phyloP scores from a whole-genome alignment of 345 rosid genomes.

The Sisymbrium irio region DNA sequence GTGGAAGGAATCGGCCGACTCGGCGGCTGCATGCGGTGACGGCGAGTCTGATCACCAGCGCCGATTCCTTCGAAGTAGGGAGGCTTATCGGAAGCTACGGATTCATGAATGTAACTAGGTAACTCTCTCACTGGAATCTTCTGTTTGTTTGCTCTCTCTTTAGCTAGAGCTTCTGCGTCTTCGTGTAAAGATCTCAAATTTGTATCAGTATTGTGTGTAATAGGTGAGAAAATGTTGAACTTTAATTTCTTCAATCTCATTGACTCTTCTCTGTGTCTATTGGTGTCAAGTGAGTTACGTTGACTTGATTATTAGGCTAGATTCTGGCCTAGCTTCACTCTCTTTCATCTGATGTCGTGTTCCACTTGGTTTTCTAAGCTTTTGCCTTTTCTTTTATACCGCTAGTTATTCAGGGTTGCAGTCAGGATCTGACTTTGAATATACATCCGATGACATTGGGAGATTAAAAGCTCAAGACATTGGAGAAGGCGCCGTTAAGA shows the following conservation, averaged over 20 bases:
- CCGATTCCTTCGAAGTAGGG: conserved; percentile 90
- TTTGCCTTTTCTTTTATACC: conserved; percentile 14
- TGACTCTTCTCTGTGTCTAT: conserved; percentile 3
- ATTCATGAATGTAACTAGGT: conserved; percentile 93
- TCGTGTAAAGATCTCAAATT: neutral
- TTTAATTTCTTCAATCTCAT: neutral
- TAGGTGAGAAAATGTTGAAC: neutral
- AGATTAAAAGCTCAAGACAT: conserved; percentile 68
- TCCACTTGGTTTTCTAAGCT: conserved; percentile 7
- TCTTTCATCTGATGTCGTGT: neutral
- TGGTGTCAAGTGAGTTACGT: neutral
- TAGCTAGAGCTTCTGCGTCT: neutral
- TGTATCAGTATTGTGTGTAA: neutral
- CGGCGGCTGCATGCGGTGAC: conserved; percentile 42
- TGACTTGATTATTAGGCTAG: neutral
- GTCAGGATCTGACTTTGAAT: conserved; percentile 47
- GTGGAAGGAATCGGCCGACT: conserved; percentile 25
- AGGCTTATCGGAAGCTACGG: conserved; percentile 88
- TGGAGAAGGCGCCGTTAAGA: conserved; percentile 83
- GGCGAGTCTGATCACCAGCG: conserved; percentile 60
- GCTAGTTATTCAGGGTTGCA: conserved; percentile 69
- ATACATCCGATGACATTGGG: conserved; percentile 43
- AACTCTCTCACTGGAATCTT: conserved; percentile 1
- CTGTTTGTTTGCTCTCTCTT: neutral
- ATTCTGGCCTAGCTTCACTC: neutral